phyloP scores from a whole-genome alignment of 2,329 filamentous ascomycete genomes.

The Nothopassalora personata region DNA sequence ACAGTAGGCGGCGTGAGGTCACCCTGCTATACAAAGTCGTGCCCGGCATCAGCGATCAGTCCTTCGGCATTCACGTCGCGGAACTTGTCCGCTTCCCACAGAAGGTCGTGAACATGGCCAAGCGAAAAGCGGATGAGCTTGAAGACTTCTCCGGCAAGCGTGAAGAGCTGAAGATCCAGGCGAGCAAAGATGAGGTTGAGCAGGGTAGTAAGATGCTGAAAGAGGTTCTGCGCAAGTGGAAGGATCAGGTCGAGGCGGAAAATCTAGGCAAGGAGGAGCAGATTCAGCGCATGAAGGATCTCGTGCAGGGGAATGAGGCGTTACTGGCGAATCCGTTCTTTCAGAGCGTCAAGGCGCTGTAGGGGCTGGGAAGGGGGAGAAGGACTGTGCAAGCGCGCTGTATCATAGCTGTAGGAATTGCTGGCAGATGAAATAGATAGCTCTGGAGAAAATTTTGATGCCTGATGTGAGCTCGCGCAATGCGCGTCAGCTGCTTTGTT shows the following conservation, averaged over 20 bases:
- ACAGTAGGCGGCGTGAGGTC: slow-evolving; percentile 68
- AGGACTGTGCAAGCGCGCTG: background rate
- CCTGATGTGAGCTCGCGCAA: too few relatives aligned
- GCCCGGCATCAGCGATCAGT: slow-evolving; percentile 91
- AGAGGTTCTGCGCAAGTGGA: slow-evolving; percentile 77
- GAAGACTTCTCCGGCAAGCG: slow-evolving; percentile 89
- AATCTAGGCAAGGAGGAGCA: slow-evolving; percentile 65
- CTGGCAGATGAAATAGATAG: background rate
- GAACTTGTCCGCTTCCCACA: slow-evolving; percentile 93
- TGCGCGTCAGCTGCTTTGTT: too few relatives aligned
- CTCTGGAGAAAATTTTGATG: background rate
- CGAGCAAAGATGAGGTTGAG: slow-evolving; percentile 81
- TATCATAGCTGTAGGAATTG: background rate
- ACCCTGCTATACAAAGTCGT: slow-evolving; percentile 96
- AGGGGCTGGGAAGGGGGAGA: background rate
- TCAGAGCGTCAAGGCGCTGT: slow-evolving; percentile 49
- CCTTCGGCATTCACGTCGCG: slow-evolving; percentile 96
- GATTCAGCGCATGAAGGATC: slow-evolving; percentile 68
- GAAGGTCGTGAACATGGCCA: slow-evolving; percentile 99
- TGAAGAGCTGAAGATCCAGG: slow-evolving; percentile 47
- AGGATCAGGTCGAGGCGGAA: slow-evolving; percentile 58
- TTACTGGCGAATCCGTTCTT: slow-evolving; percentile 63
- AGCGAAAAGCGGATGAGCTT: slow-evolving; percentile 94
- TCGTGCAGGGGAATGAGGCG: slow-evolving; percentile 69
- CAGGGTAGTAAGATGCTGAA: slow-evolving; percentile 83